phyloP scores from a whole-genome alignment of 73 alveolate genomes.

The Durusdinium trenchii region DNA sequence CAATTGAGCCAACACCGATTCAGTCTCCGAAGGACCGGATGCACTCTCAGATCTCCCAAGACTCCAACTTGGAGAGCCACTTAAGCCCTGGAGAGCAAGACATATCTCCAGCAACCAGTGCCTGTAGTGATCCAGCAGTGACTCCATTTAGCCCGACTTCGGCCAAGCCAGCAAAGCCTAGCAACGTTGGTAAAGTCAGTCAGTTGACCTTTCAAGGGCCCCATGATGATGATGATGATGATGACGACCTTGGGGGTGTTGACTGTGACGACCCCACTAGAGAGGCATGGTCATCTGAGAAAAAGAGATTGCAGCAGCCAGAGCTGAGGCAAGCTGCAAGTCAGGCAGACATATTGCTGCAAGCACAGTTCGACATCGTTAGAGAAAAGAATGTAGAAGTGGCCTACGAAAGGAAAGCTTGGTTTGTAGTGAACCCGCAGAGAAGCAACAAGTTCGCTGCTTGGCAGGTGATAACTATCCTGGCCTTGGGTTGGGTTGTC shows the following conservation, averaged over 20 bases:
- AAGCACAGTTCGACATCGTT: conserved; percentile 32
- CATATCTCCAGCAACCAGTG: too few species aligned
- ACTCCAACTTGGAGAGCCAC: too few species aligned
- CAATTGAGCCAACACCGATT: too few species aligned
- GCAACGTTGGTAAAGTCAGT: too few species aligned
- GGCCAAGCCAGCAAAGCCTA: too few species aligned
- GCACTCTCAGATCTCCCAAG: too few species aligned
- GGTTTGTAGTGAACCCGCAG: conserved; percentile 91
- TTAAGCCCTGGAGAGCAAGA: too few species aligned
- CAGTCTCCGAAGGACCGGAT: too few species aligned
- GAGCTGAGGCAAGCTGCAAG: too few species aligned
- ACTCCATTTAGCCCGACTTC: too few species aligned
- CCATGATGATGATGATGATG: background rate
- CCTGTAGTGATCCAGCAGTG: too few species aligned
- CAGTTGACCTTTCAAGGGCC: background rate
- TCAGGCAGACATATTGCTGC: conserved; percentile 8
- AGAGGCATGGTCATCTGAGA: background rate
- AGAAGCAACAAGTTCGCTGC: conserved; percentile 63
- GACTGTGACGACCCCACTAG: background rate
- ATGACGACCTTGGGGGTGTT: background rate
- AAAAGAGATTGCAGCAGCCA: too few species aligned
- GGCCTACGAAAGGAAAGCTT: conserved; percentile 69
- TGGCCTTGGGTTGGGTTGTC: conserved; percentile 39
- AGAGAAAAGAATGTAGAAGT: background rate
- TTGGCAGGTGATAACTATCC: conserved; percentile 16